Evolutionary conservation across 768 basidiomycete species (phyloP).

Genomic region (Calocera viscosa): DNA sequence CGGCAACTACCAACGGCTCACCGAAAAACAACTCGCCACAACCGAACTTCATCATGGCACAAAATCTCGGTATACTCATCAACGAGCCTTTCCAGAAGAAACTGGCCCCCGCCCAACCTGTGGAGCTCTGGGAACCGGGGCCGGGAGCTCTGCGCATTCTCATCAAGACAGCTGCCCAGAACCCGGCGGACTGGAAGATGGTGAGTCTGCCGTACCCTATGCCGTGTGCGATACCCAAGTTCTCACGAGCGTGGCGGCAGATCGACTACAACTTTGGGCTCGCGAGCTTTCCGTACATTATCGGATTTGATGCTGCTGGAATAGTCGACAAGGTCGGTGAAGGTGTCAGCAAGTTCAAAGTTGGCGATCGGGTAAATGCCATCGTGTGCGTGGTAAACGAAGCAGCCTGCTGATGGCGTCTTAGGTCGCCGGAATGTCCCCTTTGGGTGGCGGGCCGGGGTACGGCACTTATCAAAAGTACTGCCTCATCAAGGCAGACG

Average conservation of each 20-base stretch:
- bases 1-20: too few relatives aligned
- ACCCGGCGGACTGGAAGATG: slow-evolving; percentile 42
- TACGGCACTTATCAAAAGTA: slow-evolving; percentile 12
- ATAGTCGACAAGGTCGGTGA: slow-evolving; percentile 41
- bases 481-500: background rate
- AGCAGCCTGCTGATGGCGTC: too few relatives aligned
- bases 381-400: too few relatives aligned
- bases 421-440: background rate
- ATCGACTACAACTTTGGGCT: slow-evolving; percentile 13
- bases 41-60: slow-evolving; percentile 10
- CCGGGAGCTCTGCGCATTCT: slow-evolving; percentile 9
- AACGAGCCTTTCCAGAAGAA: slow-evolving; percentile 12
- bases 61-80: slow-evolving; percentile 1
- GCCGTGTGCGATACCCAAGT: background rate
- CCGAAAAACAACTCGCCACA: too few relatives aligned
- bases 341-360: slow-evolving; percentile 38
- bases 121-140: slow-evolving; percentile 13
- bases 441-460: background rate
- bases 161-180: slow-evolving; percentile 32
- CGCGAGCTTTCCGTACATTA: slow-evolving; percentile 32
- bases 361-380: slow-evolving; percentile 43
- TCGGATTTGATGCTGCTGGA: slow-evolving; percentile 43
- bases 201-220: background rate
- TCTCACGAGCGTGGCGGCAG: slow-evolving; percentile 1
- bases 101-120: slow-evolving; percentile 9